Evolutionary conservation across 768 basidiomycete genomes (phyloP).

Genomic region (Lentinula guzmanii): DNA sequence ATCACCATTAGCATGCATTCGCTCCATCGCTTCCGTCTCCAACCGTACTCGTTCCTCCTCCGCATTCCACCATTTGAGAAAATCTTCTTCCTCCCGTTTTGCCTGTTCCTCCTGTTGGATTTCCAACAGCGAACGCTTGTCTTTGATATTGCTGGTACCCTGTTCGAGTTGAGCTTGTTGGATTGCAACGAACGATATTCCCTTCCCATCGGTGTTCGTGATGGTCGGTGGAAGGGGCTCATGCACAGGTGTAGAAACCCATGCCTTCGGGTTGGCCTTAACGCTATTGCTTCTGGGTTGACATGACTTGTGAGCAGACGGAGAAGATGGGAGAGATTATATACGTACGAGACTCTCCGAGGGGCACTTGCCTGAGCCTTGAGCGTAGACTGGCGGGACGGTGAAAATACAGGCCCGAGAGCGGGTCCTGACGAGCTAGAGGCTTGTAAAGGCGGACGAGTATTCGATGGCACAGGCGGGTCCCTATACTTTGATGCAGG

Average conservation of each 20-base stretch:
- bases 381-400: conserved; percentile 38
- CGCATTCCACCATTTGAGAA: conserved; percentile 83
- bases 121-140: conserved; percentile 63
- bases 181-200: conserved; percentile 76
- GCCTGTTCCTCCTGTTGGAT: conserved; percentile 84
- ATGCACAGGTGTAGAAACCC: conserved; percentile 53
- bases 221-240: conserved; percentile 30
- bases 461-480: background rate
- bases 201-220: conserved; percentile 17
- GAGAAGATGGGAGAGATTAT: background rate
- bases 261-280: conserved; percentile 43
- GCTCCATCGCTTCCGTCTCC: conserved; percentile 32
- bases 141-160: conserved; percentile 30
- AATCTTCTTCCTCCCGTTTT: conserved; percentile 66
- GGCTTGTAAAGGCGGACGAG: background rate
- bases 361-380: conserved; percentile 20
- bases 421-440: conserved; percentile 9
- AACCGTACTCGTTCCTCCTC: conserved; percentile 70
- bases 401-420: conserved; percentile 63
- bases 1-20: background rate
- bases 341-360: conserved; percentile 48
- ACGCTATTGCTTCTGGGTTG: conserved; percentile 19
- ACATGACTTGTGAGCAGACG: background rate
- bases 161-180: conserved; percentile 72
- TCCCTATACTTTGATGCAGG: background rate